These are phyloP conservation scores for Erysimum cheiranthoides DNA, from an alignment of 345 rosid genomes.

Conservation along the genomic window DNA sequence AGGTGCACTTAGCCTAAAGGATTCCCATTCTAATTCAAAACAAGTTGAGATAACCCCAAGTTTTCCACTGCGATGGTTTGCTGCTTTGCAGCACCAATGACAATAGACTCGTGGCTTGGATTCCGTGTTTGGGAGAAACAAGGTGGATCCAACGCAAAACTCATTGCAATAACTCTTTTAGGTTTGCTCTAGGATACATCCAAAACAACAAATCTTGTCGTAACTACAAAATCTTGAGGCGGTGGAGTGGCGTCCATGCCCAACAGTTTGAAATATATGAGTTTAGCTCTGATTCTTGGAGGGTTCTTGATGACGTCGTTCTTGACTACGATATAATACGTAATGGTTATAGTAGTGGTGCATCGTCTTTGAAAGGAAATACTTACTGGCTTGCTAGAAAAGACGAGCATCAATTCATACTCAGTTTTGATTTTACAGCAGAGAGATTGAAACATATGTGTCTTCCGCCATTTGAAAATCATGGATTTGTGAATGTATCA, in stretches of 20 bases:
- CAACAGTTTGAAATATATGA: too few relatives aligned
- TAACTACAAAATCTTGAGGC: slow-evolving; percentile 3
- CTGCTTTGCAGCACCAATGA: neutral
- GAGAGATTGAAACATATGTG: neutral
- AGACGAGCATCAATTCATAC: neutral
- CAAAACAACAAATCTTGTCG: neutral
- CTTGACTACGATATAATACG: too few relatives aligned
- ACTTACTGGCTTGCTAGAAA: too few relatives aligned
- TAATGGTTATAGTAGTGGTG: too few relatives aligned
- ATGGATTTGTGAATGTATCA: neutral
- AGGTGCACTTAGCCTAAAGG: neutral
- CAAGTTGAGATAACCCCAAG: neutral
- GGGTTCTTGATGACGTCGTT: too few relatives aligned
- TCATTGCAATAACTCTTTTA: neutral
- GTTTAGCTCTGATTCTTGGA: too few relatives aligned
- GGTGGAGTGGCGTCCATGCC: too few relatives aligned
- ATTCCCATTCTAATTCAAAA: neutral
- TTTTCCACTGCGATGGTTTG: neutral
- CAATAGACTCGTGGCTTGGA: neutral
- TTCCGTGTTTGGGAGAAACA: neutral
- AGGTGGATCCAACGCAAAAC: neutral
- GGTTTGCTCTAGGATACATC: neutral
- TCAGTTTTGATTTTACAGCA: neutral
- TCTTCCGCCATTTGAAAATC: neutral
- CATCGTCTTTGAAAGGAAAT: too few relatives aligned